Evolutionary conservation across 1,284 basidiomycete genomes (phyloP), one percentile per base, ranked within the genome.

Genomic region (Sanghuangporus sanghuang): DNA sequence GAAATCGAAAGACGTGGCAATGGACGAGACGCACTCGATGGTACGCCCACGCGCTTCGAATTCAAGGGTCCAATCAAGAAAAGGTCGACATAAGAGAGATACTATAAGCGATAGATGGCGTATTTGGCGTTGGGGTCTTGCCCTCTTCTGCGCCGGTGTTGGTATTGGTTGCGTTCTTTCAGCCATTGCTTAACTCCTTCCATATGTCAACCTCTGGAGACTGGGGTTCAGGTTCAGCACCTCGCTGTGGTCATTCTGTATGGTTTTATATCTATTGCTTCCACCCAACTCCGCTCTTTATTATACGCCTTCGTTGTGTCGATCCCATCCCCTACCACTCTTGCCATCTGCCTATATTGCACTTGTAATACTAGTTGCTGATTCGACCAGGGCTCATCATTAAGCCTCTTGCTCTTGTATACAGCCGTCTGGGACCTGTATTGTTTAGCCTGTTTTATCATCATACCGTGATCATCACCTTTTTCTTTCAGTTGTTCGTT

Each of bases 91-190:
- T 16, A 57, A 48, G 14, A 23, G n/a, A 16, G 53, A 56, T 49
- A 32, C 27, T 2, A 38, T 3, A 42, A 16, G 18, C 32, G 55
- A n/a, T 46, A 46, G 44, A 46, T 50, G 60, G 60, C 67, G 70
- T 12, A 68, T 66, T 6, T 66, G 68, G 63, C 68, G 73, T 12
- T 64, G 74, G 32, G 71, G 72, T 11, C 44, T 74, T 16, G 69
- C 72, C 11, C 65, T 76, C 38, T 73, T 77, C 63, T 76, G 75
- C 61, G 73, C 74, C 1, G 75, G 75, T 1, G 68, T 76, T 3
- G 74, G 75, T 6, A 65, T 77, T 44, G 75, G 75, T 44, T 65
- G 74, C 32, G 63, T 62, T 56, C 38, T 72, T n/a, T 66, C 65
- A 35, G 36, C 55, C 21, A 16, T 54, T 54, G 27, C 53, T 1